Conservation (phyloP, 176 grass and related monocot species). For the Cenchrus americanus region DNA sequence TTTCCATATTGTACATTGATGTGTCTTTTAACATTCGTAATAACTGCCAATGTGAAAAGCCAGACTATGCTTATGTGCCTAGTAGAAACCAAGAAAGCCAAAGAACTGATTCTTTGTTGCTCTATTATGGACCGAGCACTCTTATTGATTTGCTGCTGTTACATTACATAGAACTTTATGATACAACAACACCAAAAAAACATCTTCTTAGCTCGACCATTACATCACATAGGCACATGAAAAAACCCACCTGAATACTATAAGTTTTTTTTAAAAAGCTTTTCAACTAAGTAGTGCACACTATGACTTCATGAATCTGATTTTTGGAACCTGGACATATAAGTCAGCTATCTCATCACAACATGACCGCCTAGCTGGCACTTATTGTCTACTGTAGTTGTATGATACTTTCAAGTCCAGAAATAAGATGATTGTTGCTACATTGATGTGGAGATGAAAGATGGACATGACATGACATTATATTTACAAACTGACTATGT, state of each 20-base stretch:
- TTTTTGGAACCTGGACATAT: background rate
- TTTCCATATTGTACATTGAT: no score
- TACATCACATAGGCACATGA: background rate
- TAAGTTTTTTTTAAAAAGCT: background rate
- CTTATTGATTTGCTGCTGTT: background rate
- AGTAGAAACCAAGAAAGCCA: background rate
- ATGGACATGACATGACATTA: background rate
- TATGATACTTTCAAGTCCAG: background rate
- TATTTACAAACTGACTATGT: constrained; percentile 11
- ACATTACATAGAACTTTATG: background rate
- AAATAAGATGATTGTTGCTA: background rate
- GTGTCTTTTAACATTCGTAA: no score
- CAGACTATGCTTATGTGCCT: no score
- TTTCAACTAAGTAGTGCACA: background rate
- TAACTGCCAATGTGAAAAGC: background rate
- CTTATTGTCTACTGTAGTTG: background rate
- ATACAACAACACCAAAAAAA: background rate
- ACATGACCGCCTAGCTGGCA: background rate
- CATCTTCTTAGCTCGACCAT: background rate
- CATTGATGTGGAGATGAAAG: background rate
- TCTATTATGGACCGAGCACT: background rate
- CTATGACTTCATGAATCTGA: background rate
- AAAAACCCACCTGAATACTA: background rate
- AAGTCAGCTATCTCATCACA: background rate
- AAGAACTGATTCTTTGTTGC: no score